Conservation (phyloP, 1,284 basidiomycete genomes). For the Trichosporon sp. region DNA sequence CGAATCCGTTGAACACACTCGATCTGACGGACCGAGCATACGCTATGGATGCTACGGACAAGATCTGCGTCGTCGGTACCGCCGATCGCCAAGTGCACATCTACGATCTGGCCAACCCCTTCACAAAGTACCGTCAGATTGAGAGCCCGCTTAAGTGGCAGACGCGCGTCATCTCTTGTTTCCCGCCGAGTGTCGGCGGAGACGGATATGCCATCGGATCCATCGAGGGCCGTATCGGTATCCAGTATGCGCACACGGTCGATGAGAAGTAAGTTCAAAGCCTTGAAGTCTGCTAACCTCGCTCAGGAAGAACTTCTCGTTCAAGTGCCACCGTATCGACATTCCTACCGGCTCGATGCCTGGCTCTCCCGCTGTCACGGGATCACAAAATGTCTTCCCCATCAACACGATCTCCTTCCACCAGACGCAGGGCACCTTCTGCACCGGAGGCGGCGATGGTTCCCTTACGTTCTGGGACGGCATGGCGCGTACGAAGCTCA, state of each 20-base stretch:
- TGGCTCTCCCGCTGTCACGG: conserved; percentile 26
- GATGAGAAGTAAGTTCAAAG: conserved; percentile 28
- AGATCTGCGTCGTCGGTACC: conserved; percentile 81
- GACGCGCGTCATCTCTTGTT: conserved; percentile 81
- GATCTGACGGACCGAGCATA: conserved; percentile 85
- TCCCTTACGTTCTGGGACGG: conserved; percentile 38
- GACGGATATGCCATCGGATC: conserved; percentile 87
- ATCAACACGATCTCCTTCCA: conserved; percentile 93
- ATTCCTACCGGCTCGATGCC: conserved; percentile 31
- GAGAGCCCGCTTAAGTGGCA: conserved; percentile 88
- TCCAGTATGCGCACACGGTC: conserved; percentile 60
- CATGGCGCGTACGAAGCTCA: conserved; percentile 74
- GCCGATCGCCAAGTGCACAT: conserved; percentile 71
- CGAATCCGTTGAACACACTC: conserved; percentile 68
- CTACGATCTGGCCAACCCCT: conserved; percentile 71
- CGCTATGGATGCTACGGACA: conserved; percentile 42
- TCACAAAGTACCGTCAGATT: conserved; percentile 50
- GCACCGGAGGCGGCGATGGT: conserved; percentile 69
- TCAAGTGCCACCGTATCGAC: conserved; percentile 90
- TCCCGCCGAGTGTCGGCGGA: conserved; percentile 54
- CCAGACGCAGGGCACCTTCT: conserved; percentile 86
- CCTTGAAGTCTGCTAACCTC: neutral
- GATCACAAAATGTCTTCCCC: conserved; percentile 70
- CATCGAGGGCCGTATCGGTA: conserved; percentile 90
- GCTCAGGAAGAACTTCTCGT: conserved; percentile 77